These are phyloP conservation scores for Ananas comosus DNA, from an alignment of 176 grass and related monocot species.

Conservation along the genomic window DNA sequence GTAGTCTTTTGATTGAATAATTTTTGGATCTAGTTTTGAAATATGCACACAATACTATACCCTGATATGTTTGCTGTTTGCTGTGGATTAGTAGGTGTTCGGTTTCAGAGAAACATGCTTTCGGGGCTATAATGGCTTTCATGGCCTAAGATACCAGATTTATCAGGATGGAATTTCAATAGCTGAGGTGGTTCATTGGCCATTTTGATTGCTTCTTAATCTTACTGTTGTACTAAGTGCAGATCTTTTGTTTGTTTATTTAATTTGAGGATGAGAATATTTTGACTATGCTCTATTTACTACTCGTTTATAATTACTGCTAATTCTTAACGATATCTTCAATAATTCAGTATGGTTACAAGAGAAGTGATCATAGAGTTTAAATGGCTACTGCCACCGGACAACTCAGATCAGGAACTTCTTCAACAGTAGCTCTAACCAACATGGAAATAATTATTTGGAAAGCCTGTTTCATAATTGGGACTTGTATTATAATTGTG, in stretches of 20 bases:
- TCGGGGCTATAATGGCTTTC: constrained; percentile 36
- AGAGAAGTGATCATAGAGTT: not conserved
- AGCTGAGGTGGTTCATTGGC: constrained; percentile 33
- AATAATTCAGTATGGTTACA: too few relatives aligned
- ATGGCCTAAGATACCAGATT: constrained; percentile 57
- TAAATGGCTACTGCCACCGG: not conserved
- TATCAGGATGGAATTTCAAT: constrained; percentile 39
- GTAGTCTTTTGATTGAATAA: too few relatives aligned
- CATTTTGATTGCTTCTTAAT: not conserved
- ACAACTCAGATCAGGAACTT: not conserved
- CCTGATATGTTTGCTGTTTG: not conserved
- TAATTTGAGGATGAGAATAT: not conserved
- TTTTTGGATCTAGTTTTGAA: too few relatives aligned
- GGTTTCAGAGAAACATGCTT: constrained; percentile 47
- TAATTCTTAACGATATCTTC: too few relatives aligned
- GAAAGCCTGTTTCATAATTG: not conserved
- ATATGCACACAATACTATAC: not conserved
- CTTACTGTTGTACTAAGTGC: not conserved
- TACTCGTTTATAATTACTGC: too few relatives aligned
- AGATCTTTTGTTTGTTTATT: not conserved
- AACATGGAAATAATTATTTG: not conserved
- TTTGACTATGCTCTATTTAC: too few relatives aligned
- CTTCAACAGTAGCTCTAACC: not conserved
- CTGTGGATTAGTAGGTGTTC: constrained; percentile 56
- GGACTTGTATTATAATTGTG: not conserved